These are phyloP conservation scores for Pascua sp. DNA, from an alignment of 1,284 basidiomycete species.

Conservation along the genomic window DNA sequence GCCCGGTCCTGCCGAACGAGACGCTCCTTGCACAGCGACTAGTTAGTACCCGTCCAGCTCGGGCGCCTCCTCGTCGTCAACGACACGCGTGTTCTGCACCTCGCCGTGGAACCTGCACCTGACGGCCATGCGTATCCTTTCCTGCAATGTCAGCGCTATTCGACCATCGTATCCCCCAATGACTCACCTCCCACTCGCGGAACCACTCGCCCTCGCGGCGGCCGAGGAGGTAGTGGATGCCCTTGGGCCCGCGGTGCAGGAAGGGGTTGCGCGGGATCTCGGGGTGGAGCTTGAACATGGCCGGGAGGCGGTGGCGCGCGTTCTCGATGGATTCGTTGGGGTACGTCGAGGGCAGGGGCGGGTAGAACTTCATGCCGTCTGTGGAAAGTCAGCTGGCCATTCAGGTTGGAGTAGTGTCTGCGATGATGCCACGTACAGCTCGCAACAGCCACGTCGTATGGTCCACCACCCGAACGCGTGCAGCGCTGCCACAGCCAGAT, in stretches of 20 bases:
- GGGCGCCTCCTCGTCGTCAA: slow-evolving; percentile 11
- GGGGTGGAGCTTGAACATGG: slow-evolving; percentile 37
- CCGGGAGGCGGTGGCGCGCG: slow-evolving; percentile 31
- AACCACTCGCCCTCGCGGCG: slow-evolving; percentile 72
- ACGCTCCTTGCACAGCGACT: not conserved
- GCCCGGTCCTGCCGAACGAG: no score
- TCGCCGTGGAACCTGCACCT: slow-evolving; percentile 39
- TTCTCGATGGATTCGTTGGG: slow-evolving; percentile 27
- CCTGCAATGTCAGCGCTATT: slow-evolving; percentile 39
- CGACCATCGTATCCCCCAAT: no score
- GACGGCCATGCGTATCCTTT: slow-evolving; percentile 59
- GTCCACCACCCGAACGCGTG: slow-evolving; percentile 24
- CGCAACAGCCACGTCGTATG: slow-evolving; percentile 24
- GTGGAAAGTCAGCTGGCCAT: not conserved
- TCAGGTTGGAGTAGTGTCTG: no score
- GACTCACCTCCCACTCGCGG: slow-evolving; percentile 57
- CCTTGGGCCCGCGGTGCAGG: slow-evolving; percentile 36
- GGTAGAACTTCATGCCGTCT: slow-evolving; percentile 40
- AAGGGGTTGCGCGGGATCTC: slow-evolving; percentile 29
- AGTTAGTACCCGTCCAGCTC: slow-evolving; percentile 22
- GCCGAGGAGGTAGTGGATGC: slow-evolving; percentile 53
- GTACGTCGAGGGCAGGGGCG: slow-evolving; percentile 39
- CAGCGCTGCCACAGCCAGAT: slow-evolving; percentile 51
- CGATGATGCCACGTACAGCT: not conserved
- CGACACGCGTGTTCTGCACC: slow-evolving; percentile 17